phyloP scores from a whole-genome alignment of 495 filamentous ascomycete species.

The Amorphotheca resinae region DNA sequence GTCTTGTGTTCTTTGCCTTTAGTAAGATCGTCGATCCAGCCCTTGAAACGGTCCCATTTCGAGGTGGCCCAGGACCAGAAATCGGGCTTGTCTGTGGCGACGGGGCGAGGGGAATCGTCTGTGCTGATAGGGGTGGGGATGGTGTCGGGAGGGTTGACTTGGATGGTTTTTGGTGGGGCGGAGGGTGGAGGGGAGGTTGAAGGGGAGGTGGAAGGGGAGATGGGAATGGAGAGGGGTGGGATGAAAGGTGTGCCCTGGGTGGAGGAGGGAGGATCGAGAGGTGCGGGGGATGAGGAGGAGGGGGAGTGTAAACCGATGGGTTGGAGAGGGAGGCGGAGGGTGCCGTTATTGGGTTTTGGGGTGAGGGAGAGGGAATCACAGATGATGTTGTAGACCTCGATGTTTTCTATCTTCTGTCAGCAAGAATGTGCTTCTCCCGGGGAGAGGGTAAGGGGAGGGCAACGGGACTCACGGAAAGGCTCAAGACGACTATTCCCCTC shows the following conservation, averaged over 20 bases:
- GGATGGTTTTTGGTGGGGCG: conserved; percentile 7
- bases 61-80: neutral
- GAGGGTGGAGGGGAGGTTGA: conserved; percentile 10
- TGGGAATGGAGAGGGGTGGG: conserved; percentile 6
- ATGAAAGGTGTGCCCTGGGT: neutral
- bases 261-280: conserved; percentile 7
- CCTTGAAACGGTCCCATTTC: neutral
- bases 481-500: conserved; percentile 65
- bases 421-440: neutral
- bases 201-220: conserved; percentile 16
- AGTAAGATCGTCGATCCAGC: too few relatives aligned
- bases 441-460: neutral
- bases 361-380: conserved; percentile 68
- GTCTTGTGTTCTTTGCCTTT: too few relatives aligned
- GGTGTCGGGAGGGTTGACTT: conserved; percentile 8
- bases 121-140: neutral
- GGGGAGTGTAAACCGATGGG: conserved; percentile 16
- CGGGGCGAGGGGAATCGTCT: neutral
- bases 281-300: conserved; percentile 7
- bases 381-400: conserved; percentile 87
- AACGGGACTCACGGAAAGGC: conserved; percentile 61
- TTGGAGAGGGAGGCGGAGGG: conserved; percentile 58
- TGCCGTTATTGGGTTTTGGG: conserved; percentile 74
- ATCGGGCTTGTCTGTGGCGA: neutral
- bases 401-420: conserved; percentile 45